Evolutionary conservation across 2,329 filamentous ascomycete species (phyloP).

Genomic region (Fusarium concolor): DNA sequence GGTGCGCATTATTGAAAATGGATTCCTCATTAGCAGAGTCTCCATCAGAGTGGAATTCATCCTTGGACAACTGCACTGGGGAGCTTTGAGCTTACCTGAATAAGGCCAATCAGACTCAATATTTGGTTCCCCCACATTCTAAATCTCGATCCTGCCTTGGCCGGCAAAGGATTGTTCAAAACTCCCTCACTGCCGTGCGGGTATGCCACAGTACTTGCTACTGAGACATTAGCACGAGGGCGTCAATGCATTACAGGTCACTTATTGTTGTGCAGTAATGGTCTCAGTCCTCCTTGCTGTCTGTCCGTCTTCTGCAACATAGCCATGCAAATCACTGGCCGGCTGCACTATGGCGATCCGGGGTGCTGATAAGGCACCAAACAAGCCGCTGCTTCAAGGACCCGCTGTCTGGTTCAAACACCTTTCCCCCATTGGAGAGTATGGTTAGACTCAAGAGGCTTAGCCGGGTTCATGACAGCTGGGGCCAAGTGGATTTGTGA

Average conservation of each 20-base stretch:
- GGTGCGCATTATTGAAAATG: slow-evolving; percentile 10
- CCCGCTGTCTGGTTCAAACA: slow-evolving; percentile 24
- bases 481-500: slow-evolving; percentile 36
- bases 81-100: slow-evolving; percentile 37
- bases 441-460: slow-evolving; percentile 31
- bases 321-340: slow-evolving; percentile 5
- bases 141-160: slow-evolving; percentile 27
- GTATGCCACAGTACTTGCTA: slow-evolving; percentile 15
- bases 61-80: slow-evolving; percentile 26
- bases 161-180: slow-evolving; percentile 9
- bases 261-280: not conserved
- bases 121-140: slow-evolving; percentile 36
- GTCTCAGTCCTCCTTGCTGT: too few species aligned
- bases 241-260: slow-evolving; percentile 12
- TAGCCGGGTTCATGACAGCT: slow-evolving; percentile 42
- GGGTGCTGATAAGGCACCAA: slow-evolving; percentile 38
- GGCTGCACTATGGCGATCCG: slow-evolving; percentile 45
- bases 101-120: slow-evolving; percentile 37
- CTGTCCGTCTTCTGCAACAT: too few species aligned
- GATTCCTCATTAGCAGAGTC: slow-evolving; percentile 14
- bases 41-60: slow-evolving; percentile 32
- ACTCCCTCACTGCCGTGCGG: slow-evolving; percentile 32
- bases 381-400: slow-evolving; percentile 26
- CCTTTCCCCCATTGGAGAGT: slow-evolving; percentile 31
- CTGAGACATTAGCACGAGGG: slow-evolving; percentile 31